These are phyloP conservation scores for Penicillium paneum DNA, from an alignment of 2,329 filamentous ascomycete genomes.

Conservation along the genomic window DNA sequence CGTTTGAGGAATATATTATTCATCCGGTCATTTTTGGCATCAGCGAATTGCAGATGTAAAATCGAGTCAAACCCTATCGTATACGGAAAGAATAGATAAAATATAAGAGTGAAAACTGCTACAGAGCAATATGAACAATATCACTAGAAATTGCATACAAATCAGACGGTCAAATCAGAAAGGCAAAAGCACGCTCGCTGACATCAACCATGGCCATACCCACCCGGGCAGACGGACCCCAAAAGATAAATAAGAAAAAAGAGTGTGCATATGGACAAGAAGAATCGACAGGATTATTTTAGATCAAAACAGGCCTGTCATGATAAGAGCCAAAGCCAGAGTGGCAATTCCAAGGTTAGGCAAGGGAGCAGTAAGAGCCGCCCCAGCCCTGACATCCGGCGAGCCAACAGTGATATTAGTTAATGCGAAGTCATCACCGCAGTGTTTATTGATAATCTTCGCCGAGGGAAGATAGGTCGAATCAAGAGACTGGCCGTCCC, in stretches of 20 bases:
- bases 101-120: background rate
- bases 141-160: conserved; percentile 5
- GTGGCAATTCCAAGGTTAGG: conserved; percentile 2
- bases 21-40: background rate
- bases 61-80: background rate
- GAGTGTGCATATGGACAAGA: background rate
- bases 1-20: background rate
- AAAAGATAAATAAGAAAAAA: conserved; percentile 7
- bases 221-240: conserved; percentile 5
- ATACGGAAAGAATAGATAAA: background rate
- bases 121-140: background rate
- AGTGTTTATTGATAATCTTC: conserved; percentile 64
- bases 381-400: conserved; percentile 11
- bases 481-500: conserved; percentile 64
- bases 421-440: conserved; percentile 55
- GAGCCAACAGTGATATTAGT: conserved; percentile 41
- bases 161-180: background rate
- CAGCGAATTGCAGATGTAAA: background rate
- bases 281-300: background rate
- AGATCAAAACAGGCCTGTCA: conserved; percentile 9
- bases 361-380: conserved; percentile 4
- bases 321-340: conserved; percentile 8
- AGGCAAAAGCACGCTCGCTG: conserved; percentile 22
- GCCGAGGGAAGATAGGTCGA: conserved; percentile 70
- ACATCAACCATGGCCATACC: conserved; percentile 27